phyloP scores from a whole-genome alignment of 345 rosid species.

The Geranium brycei region DNA sequence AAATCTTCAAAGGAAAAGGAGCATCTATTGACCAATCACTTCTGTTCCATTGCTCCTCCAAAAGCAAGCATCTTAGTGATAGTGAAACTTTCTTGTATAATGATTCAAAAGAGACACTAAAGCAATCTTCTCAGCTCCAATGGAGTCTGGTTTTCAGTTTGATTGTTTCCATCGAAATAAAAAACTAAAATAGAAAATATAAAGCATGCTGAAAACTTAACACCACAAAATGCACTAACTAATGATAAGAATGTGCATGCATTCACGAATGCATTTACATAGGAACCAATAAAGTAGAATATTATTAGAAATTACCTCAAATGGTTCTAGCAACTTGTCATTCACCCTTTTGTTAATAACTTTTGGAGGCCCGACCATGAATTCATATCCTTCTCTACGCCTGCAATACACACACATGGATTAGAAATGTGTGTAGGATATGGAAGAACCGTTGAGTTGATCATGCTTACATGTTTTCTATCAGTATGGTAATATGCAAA shows the following conservation, averaged over 20 bases:
- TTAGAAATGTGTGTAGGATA: slow-evolving; percentile 10
- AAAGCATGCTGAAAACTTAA: too few species aligned
- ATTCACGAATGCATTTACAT: too few species aligned
- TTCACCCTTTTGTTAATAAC: slow-evolving; percentile 73
- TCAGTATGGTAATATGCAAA: slow-evolving; percentile 83
- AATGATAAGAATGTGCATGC: too few species aligned
- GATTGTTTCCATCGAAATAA: not conserved
- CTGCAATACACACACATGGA: slow-evolving; percentile 28
- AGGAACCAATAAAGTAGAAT: slow-evolving; percentile 5
- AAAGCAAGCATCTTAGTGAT: too few species aligned
- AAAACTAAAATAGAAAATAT: too few species aligned
- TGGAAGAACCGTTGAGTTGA: slow-evolving; percentile 13
- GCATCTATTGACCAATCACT: too few species aligned
- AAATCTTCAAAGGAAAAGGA: too few species aligned
- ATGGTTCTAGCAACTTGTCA: slow-evolving; percentile 75
- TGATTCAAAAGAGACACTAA: not conserved
- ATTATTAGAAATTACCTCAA: slow-evolving; percentile 42
- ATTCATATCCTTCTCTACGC: slow-evolving; percentile 98
- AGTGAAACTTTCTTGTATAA: too few species aligned
- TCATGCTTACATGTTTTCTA: slow-evolving; percentile 72
- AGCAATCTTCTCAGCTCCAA: not conserved
- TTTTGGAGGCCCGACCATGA: slow-evolving; percentile 97
- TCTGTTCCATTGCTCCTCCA: too few species aligned
- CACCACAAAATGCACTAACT: too few species aligned
- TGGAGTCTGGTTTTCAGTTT: not conserved